phyloP scores from a whole-genome alignment of 1,139 yeast species.

The Candida sojae region DNA sequence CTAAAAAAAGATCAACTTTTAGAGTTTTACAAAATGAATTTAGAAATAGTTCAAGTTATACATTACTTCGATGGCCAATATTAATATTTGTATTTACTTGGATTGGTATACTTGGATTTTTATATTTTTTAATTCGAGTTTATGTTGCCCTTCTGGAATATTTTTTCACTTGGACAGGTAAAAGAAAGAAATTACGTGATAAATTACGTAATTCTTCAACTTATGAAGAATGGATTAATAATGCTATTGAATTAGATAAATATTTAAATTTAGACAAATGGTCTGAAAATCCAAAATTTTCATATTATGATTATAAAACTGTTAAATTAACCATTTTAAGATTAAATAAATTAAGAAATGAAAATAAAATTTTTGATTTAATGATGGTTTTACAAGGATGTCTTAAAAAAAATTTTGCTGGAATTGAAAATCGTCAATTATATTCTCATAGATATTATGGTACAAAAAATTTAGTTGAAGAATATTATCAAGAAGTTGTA shows the following conservation, averaged over 20 bases:
- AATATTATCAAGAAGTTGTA: constrained; percentile 56
- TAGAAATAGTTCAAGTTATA: constrained; percentile 50
- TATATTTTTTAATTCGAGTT: constrained; percentile 56
- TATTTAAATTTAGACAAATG: constrained; percentile 62
- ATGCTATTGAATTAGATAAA: constrained; percentile 59
- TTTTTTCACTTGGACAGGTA: constrained; percentile 60
- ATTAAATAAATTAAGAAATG: constrained; percentile 36
- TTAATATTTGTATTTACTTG: constrained; percentile 53
- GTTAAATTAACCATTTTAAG: constrained; percentile 51
- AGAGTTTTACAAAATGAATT: constrained; percentile 40
- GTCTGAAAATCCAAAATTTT: constrained; percentile 62
- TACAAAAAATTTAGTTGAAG: constrained; percentile 61
- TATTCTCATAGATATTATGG: constrained; percentile 79
- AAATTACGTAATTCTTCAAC: constrained; percentile 48
- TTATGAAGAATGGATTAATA: constrained; percentile 63
- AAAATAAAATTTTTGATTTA: constrained; percentile 45
- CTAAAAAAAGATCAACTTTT: constrained; percentile 14
- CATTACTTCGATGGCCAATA: constrained; percentile 66
- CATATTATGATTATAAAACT: constrained; percentile 69
- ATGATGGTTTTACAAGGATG: constrained; percentile 65
- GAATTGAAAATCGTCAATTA: constrained; percentile 69
- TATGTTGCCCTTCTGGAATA: constrained; percentile 69
- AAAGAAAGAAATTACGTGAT: constrained; percentile 50
- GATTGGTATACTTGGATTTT: constrained; percentile 50
- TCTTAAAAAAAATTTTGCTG: constrained; percentile 73